A percentile compares a stretch with the other conserved stretches of the same genome.
phyloP scores from a whole-genome alignment of 164 flowering plant genomes.

The Warburgia ugandensis region DNA sequence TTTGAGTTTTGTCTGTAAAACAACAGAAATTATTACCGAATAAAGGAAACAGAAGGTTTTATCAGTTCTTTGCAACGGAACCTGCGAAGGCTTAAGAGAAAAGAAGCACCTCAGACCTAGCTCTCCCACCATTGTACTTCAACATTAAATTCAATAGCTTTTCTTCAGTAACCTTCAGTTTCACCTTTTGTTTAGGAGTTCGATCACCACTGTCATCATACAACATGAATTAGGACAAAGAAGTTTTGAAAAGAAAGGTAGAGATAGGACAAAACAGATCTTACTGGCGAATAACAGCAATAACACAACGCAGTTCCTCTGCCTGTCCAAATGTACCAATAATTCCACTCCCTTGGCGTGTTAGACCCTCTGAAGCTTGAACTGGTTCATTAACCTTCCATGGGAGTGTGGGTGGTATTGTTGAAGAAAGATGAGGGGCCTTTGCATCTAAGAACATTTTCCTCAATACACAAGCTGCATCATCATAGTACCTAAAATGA shows the following conservation, averaged over 20 bases:
- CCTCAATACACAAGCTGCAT: conserved; percentile 96
- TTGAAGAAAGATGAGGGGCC: conserved; percentile 96
- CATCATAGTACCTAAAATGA: conserved; percentile 86
- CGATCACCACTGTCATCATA: conserved; percentile 78
- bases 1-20: conserved; percentile 88
- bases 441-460: conserved; percentile 97
- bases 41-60: not conserved
- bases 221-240: not conserved
- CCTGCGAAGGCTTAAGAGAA: conserved; percentile 3
- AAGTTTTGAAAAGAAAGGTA: not conserved
- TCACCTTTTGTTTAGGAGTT: conserved; percentile 98
- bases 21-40: not conserved
- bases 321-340: conserved; percentile 95
- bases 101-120: conserved; percentile 73
- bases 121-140: conserved; percentile 91
- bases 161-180: conserved; percentile 94
- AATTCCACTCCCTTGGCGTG: conserved; percentile 98
- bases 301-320: conserved; percentile 96
- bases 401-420: conserved; percentile 90
- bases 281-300: conserved; percentile 90
- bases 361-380: conserved; percentile 80
- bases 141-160: conserved; percentile 86
- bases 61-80: not conserved
- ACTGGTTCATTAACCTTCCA: conserved; percentile 89
- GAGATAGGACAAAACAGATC: conserved; percentile 14